Evolutionary conservation across 2,329 filamentous ascomycete species (phyloP), one percentile per base, ranked within the genome.

Genomic region (Fusarium veterinarium): DNA sequence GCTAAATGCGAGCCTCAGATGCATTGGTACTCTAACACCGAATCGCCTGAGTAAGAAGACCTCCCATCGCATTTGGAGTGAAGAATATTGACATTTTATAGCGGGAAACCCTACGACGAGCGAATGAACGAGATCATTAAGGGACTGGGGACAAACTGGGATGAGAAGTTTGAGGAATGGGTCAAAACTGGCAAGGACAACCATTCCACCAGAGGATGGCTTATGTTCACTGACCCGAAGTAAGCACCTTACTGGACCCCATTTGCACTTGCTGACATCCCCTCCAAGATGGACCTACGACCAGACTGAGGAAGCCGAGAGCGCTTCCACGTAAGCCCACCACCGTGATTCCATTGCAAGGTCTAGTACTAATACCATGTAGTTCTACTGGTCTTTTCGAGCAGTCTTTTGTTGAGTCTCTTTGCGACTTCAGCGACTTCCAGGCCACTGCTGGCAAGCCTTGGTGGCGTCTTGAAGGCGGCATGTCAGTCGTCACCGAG

Each of bases 361-460:
- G 16, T 6, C n/a, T 4, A 16, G 14, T 48, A 19, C 52, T 28
- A 10, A 11, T 3, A 2, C 7, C 5, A 9, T 6, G 2, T 9
- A 73, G 71, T 4, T 72, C 71, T 2, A 70, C 71, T 2, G 69
- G 71, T 0, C 58, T 73, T 0, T 73, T 72, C 13, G 69, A 72
- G 1, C 60, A 73, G 16, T 52, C 69, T 2, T 63, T 73, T 1
- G 38, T 65, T 0, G 71, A 73, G 8, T 64, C 71, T 0, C 33
- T 73, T 0, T 73, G 69, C 6, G 71, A 73, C 17, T 73, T 64
- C 3, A 73, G 60, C 7, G 69, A 73, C 14, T 73, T 73, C 2
- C 71, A 73, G 28, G 65, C 61, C 0, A 57, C 66, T 0, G 42
- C 23, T 1, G 31, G 44, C 0, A 60, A 64, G 2, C n/a, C 23